phyloP scores from a whole-genome alignment of 768 basidiomycete species.

The Termitomyces sp. region DNA sequence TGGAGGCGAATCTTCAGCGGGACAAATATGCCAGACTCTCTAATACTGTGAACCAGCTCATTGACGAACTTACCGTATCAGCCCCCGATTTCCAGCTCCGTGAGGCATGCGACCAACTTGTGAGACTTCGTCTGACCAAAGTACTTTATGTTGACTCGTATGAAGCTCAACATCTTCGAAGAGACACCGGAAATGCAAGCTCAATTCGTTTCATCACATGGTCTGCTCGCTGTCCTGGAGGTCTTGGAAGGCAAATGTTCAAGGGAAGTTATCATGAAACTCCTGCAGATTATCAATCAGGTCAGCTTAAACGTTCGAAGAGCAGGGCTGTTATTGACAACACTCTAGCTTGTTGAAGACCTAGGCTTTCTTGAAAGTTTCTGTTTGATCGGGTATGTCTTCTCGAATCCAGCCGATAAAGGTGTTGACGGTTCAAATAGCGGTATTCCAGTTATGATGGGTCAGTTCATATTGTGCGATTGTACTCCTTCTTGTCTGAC shows the following conservation, averaged over 20 bases:
- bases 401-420: neutral
- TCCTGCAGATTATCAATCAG: slow-evolving; percentile 86
- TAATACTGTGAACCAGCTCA: slow-evolving; percentile 73
- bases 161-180: slow-evolving; percentile 68
- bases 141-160: slow-evolving; percentile 4
- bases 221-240: slow-evolving; percentile 92
- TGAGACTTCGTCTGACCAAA: slow-evolving; percentile 27
- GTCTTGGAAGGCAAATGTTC: slow-evolving; percentile 85
- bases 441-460: slow-evolving; percentile 95
- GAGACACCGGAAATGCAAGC: slow-evolving; percentile 82
- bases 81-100: slow-evolving; percentile 80
- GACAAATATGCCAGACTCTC: slow-evolving; percentile 91
- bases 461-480: slow-evolving; percentile 29
- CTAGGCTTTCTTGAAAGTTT: slow-evolving; percentile 89
- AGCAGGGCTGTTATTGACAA: neutral
- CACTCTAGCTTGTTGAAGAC: slow-evolving; percentile 59
- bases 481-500: neutral
- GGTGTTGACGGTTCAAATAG: slow-evolving; percentile 27
- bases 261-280: slow-evolving; percentile 78
- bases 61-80: slow-evolving; percentile 80
- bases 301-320: slow-evolving; percentile 34
- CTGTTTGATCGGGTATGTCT: slow-evolving; percentile 76
- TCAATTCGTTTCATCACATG: slow-evolving; percentile 89
- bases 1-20: slow-evolving; percentile 86
- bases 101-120: slow-evolving; percentile 85